Evolutionary conservation across 2,329 filamentous ascomycete genomes (phyloP), one percentile per base, ranked within the genome.

Genomic region (Westerdykella ornata): DNA sequence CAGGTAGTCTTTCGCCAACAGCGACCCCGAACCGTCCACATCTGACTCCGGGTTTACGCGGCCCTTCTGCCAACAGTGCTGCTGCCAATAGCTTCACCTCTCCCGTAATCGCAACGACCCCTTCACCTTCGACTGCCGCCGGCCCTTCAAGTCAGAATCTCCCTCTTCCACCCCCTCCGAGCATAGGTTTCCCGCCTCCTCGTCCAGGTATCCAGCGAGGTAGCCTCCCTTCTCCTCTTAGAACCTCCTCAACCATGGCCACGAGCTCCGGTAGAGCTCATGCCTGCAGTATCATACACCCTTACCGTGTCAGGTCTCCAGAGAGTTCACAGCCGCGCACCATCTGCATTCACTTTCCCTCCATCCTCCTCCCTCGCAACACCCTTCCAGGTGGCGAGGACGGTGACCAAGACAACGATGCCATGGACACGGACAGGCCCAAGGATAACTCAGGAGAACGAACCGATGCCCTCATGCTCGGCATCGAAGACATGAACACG

Each of bases 381-480:
- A 26, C 22, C 8, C 22, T 26, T 26, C 22, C 4, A 7, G 16
- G 14, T 13, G 31, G 31, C 8, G 16, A 33, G 22, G 22, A 26
- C 22, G 22, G 22, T 11, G 12, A 26, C 22, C 8, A 26, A 8
- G 22, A 26, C 22, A 30, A 31, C 20, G 48, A 45, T 22, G n/a
- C 22, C 22, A 26, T 26, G 22, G 22, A 26, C 28, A 12, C 13
- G 36, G 44, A 13, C 26, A 33, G 8, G 16, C 35, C 11, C 15
- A 36, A 3, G 19, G 15, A 15, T 17, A 19, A n/a, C n/a, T 36
- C 34, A 11, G 34, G 19, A 7, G 19, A 18, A 22, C n/a, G 34
- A 6, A 62, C 57, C 7, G 60, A 65, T 32, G 60, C 57, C 4
- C 26, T 65, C 2, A 39, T 65, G 8, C 45, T 65, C 8, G 61